Evolutionary conservation across 176 grass and related monocot species (phyloP).

Genomic region (Cenchrus fungigraminus): DNA sequence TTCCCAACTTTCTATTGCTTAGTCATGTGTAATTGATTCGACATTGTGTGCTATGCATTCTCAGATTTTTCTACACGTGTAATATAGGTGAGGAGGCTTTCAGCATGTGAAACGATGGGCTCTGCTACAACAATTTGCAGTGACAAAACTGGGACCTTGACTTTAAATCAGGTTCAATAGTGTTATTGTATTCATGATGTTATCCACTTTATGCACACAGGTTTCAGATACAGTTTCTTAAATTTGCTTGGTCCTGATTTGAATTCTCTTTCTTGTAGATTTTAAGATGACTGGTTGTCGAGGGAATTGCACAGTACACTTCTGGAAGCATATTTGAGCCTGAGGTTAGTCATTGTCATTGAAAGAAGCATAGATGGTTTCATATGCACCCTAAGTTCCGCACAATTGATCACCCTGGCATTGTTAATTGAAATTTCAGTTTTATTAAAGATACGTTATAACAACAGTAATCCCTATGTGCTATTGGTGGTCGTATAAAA

Average conservation of each 20-base stretch:
- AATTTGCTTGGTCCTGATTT: slow-evolving; percentile 29
- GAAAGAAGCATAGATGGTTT: background rate
- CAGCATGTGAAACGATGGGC: slow-evolving; percentile 98
- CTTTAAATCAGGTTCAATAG: slow-evolving; percentile 76
- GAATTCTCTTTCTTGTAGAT: slow-evolving; percentile 24
- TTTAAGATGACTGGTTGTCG: slow-evolving; percentile 87
- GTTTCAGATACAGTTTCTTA: background rate
- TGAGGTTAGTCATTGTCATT: slow-evolving; percentile 50
- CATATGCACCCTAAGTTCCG: no score
- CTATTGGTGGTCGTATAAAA: no score
- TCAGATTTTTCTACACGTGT: background rate
- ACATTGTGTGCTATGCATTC: background rate
- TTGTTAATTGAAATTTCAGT: background rate
- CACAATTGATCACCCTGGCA: background rate
- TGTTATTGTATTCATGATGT: slow-evolving; percentile 21
- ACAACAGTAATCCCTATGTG: background rate
- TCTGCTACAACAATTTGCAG: slow-evolving; percentile 99
- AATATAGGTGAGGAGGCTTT: slow-evolving; percentile 84
- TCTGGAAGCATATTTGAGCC: slow-evolving; percentile 82
- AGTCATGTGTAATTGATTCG: background rate
- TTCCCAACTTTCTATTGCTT: background rate
- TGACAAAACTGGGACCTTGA: slow-evolving; percentile 96
- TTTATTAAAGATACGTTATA: background rate
- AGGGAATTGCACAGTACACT: slow-evolving; percentile 97
- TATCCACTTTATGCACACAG: background rate